A percentile compares a stretch with the other conserved stretches of the same genome.
These are phyloP conservation scores for Vaccinium myrtillus DNA, from an alignment of 148 eudicot genomes.

Conservation along the genomic window DNA sequence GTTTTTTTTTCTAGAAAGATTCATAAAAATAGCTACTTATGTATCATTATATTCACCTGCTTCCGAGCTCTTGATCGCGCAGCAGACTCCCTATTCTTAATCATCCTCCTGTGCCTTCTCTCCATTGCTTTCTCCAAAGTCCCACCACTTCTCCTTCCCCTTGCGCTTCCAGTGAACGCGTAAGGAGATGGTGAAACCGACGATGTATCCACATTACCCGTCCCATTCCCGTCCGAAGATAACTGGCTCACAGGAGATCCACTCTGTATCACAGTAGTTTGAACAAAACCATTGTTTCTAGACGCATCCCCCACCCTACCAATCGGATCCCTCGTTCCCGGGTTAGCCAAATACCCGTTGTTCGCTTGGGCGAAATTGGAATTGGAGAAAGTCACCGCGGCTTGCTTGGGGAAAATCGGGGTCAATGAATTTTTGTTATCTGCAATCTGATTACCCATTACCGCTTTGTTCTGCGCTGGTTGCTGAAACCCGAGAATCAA, in stretches of 20 bases:
- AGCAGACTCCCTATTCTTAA: conserved; percentile 62
- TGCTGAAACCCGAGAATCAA: conserved; percentile 44
- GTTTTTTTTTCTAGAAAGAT: background rate
- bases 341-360: conserved; percentile 24
- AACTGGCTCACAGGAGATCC: conserved; percentile 34
- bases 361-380: conserved; percentile 19
- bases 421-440: conserved; percentile 18
- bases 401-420: conserved; percentile 49
- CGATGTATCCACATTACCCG: conserved; percentile 24
- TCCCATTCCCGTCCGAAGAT: conserved; percentile 19
- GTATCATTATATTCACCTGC: conserved; percentile 30
- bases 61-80: conserved; percentile 60
- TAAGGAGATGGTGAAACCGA: conserved; percentile 34
- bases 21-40: background rate
- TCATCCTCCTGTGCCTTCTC: conserved; percentile 56
- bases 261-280: conserved; percentile 23
- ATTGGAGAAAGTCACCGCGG: conserved; percentile 34
- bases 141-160: conserved; percentile 32
- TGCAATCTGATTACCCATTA: conserved; percentile 17
- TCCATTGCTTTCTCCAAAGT: conserved; percentile 49
- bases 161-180: conserved; percentile 21
- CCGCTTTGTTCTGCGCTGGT: conserved; percentile 20
- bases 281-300: conserved; percentile 21
- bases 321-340: conserved; percentile 25
- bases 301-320: conserved; percentile 19